Base-by-base conservation (phyloP, 2,329 filamentous ascomycete species). In the Trichophyton rubrum region DNA sequence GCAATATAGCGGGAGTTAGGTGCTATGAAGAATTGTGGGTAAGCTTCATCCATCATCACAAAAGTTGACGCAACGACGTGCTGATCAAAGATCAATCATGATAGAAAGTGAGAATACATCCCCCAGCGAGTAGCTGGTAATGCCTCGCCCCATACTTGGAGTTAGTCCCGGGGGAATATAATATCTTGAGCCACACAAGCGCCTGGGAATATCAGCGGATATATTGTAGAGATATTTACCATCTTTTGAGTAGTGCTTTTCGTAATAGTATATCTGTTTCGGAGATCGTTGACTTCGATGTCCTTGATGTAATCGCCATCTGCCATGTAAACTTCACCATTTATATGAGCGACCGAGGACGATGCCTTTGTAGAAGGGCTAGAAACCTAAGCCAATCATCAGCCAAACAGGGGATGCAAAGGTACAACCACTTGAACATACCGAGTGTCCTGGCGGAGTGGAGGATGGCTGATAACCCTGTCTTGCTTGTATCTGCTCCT, bases 241-340 rank as follows among this genome's bases (percentile, higher is more conserved):
- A 93, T 96, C 84, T 96, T 95, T 81, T 97, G 93, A 66, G 90
- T 96, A 69, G 90, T 88, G 70, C 91, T 90, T 80, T 96, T 97
- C 66, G 92, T 99, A 78, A 99, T 82, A 74, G 91, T 87, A 75
- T 99, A 99, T 68, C 92, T 89, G 74, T 97, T 99, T 66, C 92
- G 87, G 70, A 97, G 78, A 75, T 97, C 92, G 75, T 99, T 99
- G 79, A 99, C 90, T 79, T 97, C 93, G 71, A 99, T 96, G 71
- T 99, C 93, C 75, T 95, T 93, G 77, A 99, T 97, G 74, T 89
- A 97, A 76, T 99, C 93, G 69, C 93, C 93, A 72, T 97, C 93
- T 64, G 91, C 88, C 68, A 95, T 88, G 72, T 97, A 97, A 73
- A 96, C 88, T 69, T 95, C 90, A 68, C 87, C 85, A 69, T 92